These are phyloP conservation scores for Pestalotiopsis sp. DNA, from an alignment of 2,329 filamentous ascomycete genomes.

Conservation along the genomic window DNA sequence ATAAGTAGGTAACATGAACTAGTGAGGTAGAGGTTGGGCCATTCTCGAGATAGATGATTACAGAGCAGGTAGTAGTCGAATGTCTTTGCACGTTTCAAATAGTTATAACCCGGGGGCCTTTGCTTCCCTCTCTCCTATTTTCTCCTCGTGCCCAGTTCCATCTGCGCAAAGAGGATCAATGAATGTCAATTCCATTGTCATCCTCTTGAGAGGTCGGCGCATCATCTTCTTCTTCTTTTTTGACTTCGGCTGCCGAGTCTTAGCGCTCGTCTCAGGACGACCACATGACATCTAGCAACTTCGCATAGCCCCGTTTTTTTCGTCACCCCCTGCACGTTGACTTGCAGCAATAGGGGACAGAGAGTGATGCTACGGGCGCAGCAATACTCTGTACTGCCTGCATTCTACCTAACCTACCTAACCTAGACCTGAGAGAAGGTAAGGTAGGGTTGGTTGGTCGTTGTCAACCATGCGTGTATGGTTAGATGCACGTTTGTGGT, in stretches of 20 bases:
- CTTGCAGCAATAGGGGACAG: conserved; percentile 7
- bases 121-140: not conserved
- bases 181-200: not conserved
- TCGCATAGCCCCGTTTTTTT: conserved; percentile 12
- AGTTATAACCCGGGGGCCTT: not conserved
- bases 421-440: not conserved
- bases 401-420: not conserved
- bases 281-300: conserved; percentile 12
- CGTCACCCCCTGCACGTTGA: conserved; percentile 5
- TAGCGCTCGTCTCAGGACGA: conserved; percentile 13
- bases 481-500: not conserved
- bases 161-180: not conserved
- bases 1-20: no score
- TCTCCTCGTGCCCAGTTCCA: not conserved
- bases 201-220: not conserved
- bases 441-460: not conserved
- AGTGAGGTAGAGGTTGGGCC: no score
- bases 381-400: not conserved
- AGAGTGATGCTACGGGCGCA: not conserved
- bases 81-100: no score
- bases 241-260: conserved; percentile 10
- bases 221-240: not conserved
- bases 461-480: not conserved
- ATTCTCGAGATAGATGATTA: no score
- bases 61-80: no score